Base-by-base conservation (phyloP, 169 alveolate genomes). In the Babesia ovis region DNA sequence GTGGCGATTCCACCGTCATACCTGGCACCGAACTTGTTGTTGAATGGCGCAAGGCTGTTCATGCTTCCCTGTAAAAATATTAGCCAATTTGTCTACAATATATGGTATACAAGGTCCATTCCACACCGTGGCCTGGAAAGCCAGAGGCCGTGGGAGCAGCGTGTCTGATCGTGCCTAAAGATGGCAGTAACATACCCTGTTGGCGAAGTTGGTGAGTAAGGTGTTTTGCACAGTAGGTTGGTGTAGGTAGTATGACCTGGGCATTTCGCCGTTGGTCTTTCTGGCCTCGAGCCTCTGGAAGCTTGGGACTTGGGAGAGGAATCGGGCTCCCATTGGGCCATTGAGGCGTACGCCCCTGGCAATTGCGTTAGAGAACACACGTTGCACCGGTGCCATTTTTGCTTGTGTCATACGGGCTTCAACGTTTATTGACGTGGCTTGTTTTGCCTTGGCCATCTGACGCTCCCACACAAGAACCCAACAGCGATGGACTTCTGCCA, bases 1-100 rank as follows among this genome's bases (percentile, higher is more conserved):
- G 91, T 89, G 50, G 93, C 91, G 23, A 89, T 82, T 4, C 93
- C 93, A 23, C 93, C 90, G 56, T 89, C 93, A 59, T 89, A 86
- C 69, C 93, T 80, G 16, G 82, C 91, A 29, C 93, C 93, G 56
- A 81, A 77, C 35, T 64, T 61, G 85, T 81, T 81, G 71, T 42
- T 59, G 73, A 50, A 81, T 8, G 89, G 89, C 9, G 70, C 43
- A 25, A 81, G 68, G 39, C 85, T 67, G 22, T 43, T 61, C 89
- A 81, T 48, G 29, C 31, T 20, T 39, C 77, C 76, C 87, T 79
- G 74, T 29, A 69, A 5, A 46, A 14, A 32, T 14, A 43, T 60
- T 37, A 60, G 41, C 4, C 6, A 2, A 60, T 9, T 5, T n/a
- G 46, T 39, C n/a, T 14, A 39, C n/a, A n/a, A n/a, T n/a, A n/a